Evolutionary conservation across 305 asterid genomes (phyloP), one percentile per base, ranked within the genome.

Genomic region (Fraxinus floribunda): DNA sequence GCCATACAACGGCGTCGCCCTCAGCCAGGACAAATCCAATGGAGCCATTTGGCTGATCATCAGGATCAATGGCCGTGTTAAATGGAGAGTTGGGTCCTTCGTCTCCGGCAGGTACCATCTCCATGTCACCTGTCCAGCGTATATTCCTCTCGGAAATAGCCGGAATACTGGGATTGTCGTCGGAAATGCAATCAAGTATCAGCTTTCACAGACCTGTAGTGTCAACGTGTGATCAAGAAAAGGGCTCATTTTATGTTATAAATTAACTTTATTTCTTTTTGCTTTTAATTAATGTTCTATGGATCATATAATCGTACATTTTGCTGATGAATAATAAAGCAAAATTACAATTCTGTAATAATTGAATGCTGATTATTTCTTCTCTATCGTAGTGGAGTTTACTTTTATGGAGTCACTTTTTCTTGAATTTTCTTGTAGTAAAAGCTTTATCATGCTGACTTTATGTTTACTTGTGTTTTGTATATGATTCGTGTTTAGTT

Each of bases 81-180:
- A 86, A 32, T 93, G 97, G 97, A 88, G 87, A 66, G 93, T 89
- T 4, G 97, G 97, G 2, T 64, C 92, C 0, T 49, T 93, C 1
- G 84, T 83, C 46, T 83, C 95, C 41, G 95, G 95, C 3, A 85
- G 88, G 0, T 91, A 91, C 78, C 94, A 90, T 49, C 82, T 93
- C 41, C 95, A 90, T 52, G 90, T 93, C 83, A 83, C 88, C 36
- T 93, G 97, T 83, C 87, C 93, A 0, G 94, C 91, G 0, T 80
- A 77, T 22, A 90, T 93, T 22, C 95, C 93, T 3, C 75, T 92
- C 2, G 93, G 91, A 0, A 84, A 85, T 7, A 78, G 84, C 81
- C 84, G 71, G 52, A 88, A 82, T 79, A 75, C 84, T 24, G 94
- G 93, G n/a, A 81, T 88, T 7, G 77, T 87, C 22, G 72, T 89